Percentiles rank a stretch among this genome's conserved stretches.
Conservation (phyloP, 371 early-diverging fungal species). For the Capillidium rhysosporum region DNA sequence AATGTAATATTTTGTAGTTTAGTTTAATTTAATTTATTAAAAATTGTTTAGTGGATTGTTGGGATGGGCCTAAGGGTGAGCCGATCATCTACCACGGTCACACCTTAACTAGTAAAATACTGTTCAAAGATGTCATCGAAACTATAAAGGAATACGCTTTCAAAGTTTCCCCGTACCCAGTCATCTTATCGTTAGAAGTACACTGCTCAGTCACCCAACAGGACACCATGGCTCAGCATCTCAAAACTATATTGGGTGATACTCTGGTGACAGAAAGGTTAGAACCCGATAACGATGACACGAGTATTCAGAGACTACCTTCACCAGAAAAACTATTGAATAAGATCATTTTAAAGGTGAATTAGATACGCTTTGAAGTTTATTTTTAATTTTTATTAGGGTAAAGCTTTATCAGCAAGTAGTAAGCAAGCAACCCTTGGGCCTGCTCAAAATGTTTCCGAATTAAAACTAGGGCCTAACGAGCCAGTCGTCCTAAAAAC, state of each 20-base stretch:
- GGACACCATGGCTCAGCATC: slow-evolving; percentile 37
- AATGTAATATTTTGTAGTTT: slow-evolving; percentile 15
- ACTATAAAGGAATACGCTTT: slow-evolving; percentile 64
- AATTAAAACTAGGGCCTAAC: neutral
- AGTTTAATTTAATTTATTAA: neutral
- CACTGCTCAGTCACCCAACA: slow-evolving; percentile 54
- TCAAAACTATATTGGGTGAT: slow-evolving; percentile 35
- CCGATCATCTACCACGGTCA: slow-evolving; percentile 64
- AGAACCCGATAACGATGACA: neutral
- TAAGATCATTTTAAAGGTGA: slow-evolving; percentile 49
- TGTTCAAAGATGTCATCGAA: slow-evolving; percentile 50
- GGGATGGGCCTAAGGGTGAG: slow-evolving; percentile 57
- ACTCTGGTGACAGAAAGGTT: slow-evolving; percentile 27
- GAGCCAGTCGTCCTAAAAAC: neutral
- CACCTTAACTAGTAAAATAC: slow-evolving; percentile 49
- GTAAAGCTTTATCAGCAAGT: neutral
- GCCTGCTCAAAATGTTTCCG: neutral
- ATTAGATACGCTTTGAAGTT: slow-evolving; percentile 12
- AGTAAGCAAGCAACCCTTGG: neutral
- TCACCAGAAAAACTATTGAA: slow-evolving; percentile 37
- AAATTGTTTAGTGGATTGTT: slow-evolving; percentile 52
- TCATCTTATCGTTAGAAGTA: slow-evolving; percentile 61
- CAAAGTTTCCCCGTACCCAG: slow-evolving; percentile 46
- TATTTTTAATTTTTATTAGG: neutral
- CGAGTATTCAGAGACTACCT: slow-evolving; percentile 23